Evolutionary conservation across 2,329 filamentous ascomycete species (phyloP), one percentile per base, ranked within the genome.

Genomic region (Colletotrichum brevisporum): DNA sequence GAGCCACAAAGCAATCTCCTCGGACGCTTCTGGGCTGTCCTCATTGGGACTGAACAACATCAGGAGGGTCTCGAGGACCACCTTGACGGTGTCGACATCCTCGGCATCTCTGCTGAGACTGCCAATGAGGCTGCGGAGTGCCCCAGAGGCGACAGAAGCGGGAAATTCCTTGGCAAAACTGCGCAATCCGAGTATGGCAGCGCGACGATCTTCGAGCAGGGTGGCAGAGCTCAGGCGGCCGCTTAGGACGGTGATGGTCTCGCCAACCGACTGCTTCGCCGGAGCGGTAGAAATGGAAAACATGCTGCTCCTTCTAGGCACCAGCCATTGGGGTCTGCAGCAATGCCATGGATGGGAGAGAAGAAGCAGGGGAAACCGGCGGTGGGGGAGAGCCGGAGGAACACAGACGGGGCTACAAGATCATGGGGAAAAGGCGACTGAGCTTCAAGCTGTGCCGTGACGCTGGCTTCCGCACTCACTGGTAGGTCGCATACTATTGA

Each of bases 111-210:
- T 94, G 73, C 90, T 90, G 61, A 99, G 83, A 75, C 93, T 94
- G 13, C 89, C 90, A 73, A 99, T 98, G 65, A 99, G 86, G 65
- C 93, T 94, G 71, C 95, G 89, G 55, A 99, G 84, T n/a, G 95
- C 94, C 47, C 94, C 95, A 4, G 95, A 98, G 2, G 97, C 94
- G 43, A 99, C 96, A 8, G 95, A 97, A 15, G 97, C 97, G 45
- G 96, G 97, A 75, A 95, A 98, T 71, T 97, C 91, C 81, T 98
- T 98, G 50, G 96, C 94, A 80, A 99, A 98, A 82, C 95, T 98
- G 74, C 97, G 90, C 45, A 99, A 86, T 18, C 96, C 96, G 36
- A 97, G 88, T 55, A 99, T 97, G 53, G 96, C 95, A 64, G 94
- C 95, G 71, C 96, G 91, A 62, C 97, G 92, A 80, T 99, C 97